These are phyloP conservation scores for Gastrodia elata DNA, from an alignment of 106 monocot species.

Conservation along the genomic window DNA sequence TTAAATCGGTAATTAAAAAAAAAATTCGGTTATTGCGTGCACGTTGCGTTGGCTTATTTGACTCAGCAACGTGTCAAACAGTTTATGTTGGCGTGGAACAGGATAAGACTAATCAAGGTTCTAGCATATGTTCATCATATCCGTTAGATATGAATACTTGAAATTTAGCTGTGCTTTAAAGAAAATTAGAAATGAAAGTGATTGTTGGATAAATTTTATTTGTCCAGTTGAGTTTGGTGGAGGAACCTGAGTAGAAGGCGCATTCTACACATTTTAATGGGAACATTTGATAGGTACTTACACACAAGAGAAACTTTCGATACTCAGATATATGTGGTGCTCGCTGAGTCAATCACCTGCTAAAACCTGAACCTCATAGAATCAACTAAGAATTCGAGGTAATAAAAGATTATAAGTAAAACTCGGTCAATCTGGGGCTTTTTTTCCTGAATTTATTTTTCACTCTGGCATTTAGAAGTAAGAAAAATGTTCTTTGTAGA, in stretches of 20 bases:
- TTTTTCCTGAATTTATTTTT: neutral
- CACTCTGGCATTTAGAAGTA: too few relatives aligned
- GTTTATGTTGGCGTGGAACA: conserved; percentile 2
- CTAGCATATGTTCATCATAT: conserved; percentile 2
- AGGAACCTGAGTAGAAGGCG: neutral
- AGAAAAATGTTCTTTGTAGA: neutral
- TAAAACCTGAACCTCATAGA: neutral
- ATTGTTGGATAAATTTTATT: neutral
- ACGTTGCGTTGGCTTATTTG: neutral
- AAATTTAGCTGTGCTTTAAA: neutral
- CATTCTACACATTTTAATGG: neutral
- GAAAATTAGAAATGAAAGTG: neutral
- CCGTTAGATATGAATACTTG: neutral
- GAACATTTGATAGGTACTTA: neutral
- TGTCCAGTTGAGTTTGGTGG: neutral
- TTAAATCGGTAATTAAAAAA: neutral
- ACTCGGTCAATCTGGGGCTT: neutral
- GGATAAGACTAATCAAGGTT: neutral
- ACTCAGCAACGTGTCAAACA: neutral
- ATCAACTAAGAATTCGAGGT: neutral
- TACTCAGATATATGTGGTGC: neutral
- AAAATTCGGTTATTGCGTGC: neutral
- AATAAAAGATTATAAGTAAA: neutral
- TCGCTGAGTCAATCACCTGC: neutral
- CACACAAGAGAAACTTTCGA: neutral